Evolutionary conservation across 805 yeast species (phyloP), one percentile per base, ranked within the genome.

Genomic region (Ogataea pini): DNA sequence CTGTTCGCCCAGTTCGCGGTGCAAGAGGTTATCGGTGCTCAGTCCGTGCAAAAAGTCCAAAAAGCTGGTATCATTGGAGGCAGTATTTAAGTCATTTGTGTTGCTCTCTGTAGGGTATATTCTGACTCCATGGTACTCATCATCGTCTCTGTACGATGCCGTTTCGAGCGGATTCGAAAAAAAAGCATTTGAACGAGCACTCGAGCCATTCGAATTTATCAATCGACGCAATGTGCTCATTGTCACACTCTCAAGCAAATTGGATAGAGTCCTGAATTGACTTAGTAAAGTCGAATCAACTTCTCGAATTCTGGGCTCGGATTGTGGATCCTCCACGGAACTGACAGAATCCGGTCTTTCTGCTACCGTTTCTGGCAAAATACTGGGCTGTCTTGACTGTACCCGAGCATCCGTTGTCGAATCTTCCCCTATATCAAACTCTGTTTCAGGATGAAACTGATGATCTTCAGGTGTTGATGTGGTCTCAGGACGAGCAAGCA

Each of bases 21-120:
- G 60, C 31, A 63, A 44, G 16, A 63, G 45, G 40, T 60, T 46
- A 10, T 58, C 64, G 16, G 48, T 32, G 27, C 47, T 53, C 19
- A 63, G 47, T 1, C 61, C 73, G 7, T 59, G 51, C 7, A 78
- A 53, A 51, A 79, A 79, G 32, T 76, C 77, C 28, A 65, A 63
- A 58, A 77, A 79, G 10, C 70, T 72, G 5, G 70, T 52, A 48
- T 75, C 78, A 20, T 49, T 31, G 14, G 47, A 24, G 17, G 39
- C n/a, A 9, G 7, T 18, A 8, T n/a, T 34, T 10, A 12, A 5
- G 24, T 49, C 34, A 25, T 44, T 48, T 22, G 47, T 47, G 10
- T 49, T 25, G 19, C 38, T 40, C n/a, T 46, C 46, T 8, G 44
- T 32, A 13, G 54, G 56, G 40, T 57, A 61, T 14, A 58, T 56